Conservation (phyloP, 2,329 filamentous ascomycete genomes). For the Pyrenophora graminea region DNA sequence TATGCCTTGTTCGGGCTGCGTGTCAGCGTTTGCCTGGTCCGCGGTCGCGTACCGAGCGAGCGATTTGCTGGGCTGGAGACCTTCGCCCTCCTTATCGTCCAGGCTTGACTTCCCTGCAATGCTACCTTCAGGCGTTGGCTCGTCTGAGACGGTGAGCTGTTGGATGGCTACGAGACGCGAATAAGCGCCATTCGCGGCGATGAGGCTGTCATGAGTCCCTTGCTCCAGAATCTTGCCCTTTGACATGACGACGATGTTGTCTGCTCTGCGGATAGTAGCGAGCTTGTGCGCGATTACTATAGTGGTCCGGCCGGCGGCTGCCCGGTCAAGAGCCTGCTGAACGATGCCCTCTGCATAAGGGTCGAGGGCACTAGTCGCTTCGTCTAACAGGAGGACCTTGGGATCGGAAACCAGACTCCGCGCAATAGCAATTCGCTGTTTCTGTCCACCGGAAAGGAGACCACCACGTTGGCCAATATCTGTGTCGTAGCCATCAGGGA, state of each 20-base stretch:
- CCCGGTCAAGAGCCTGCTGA: conserved; percentile 85
- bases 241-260: conserved; percentile 69
- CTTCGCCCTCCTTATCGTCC: too few relatives aligned
- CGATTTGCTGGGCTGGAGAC: background rate
- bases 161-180: conserved; percentile 15
- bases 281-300: conserved; percentile 93
- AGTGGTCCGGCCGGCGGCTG: conserved; percentile 81
- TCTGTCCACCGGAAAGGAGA: conserved; percentile 88
- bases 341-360: conserved; percentile 93
- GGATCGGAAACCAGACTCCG: conserved; percentile 87
- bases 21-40: background rate
- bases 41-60: background rate
- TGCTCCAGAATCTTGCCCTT: conserved; percentile 70
- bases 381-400: conserved; percentile 87
- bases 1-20: background rate
- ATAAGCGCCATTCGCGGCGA: conserved; percentile 9
- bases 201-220: conserved; percentile 55
- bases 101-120: too few relatives aligned
- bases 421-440: conserved; percentile 93
- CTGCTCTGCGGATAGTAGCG: conserved; percentile 68
- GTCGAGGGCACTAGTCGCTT: conserved; percentile 90
- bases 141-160: conserved; percentile 29
- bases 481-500: conserved; percentile 89
- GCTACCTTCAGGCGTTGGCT: background rate
- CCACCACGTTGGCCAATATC: conserved; percentile 92